A percentile compares a stretch with the other conserved stretches of the same genome.
Conservation (phyloP, 352 stramenopile species). For the Globisporangium spinosum region DNA sequence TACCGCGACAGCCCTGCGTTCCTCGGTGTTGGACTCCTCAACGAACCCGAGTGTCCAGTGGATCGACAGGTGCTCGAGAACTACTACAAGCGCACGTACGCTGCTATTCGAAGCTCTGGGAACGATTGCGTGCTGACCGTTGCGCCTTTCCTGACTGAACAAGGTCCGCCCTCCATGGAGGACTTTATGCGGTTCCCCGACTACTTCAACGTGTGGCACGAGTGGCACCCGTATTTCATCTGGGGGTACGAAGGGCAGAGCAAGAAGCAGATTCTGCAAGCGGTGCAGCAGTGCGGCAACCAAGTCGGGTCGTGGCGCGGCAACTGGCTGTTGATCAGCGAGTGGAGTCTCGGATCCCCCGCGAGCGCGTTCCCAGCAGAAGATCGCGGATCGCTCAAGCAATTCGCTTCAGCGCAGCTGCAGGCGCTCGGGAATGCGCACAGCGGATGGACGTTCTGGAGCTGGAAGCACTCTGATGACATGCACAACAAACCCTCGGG, state of each 20-base stretch:
- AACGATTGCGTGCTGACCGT: slow-evolving; percentile 59
- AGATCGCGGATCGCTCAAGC: slow-evolving; percentile 38
- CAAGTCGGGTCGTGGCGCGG: slow-evolving; percentile 55
- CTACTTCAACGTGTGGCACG: slow-evolving; percentile 41
- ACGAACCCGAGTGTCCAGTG: slow-evolving; percentile 63
- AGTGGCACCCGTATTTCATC: slow-evolving; percentile 61
- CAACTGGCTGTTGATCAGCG: slow-evolving; percentile 77
- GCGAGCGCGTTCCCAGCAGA: slow-evolving; percentile 52
- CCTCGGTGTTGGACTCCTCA: slow-evolving; percentile 74
- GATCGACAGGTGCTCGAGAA: slow-evolving; percentile 43
- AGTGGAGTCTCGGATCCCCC: slow-evolving; percentile 74
- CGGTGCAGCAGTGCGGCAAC: slow-evolving; percentile 50
- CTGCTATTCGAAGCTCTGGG: slow-evolving; percentile 46
- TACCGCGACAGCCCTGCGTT: slow-evolving; percentile 45
- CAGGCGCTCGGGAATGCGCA: slow-evolving; percentile 55
- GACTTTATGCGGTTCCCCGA: slow-evolving; percentile 38
- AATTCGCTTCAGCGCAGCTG: slow-evolving; percentile 58
- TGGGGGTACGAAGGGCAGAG: slow-evolving; percentile 60
- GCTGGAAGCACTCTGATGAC: slow-evolving; percentile 76
- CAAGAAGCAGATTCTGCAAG: slow-evolving; percentile 52
- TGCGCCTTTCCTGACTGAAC: slow-evolving; percentile 48
- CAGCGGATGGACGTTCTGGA: slow-evolving; percentile 86
- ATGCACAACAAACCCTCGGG: slow-evolving; percentile 39
- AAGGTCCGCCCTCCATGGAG: slow-evolving; percentile 36
- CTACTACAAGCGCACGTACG: slow-evolving; percentile 60